These are phyloP conservation scores for Neurospora sp. DNA, from an alignment of 495 filamentous ascomycete genomes.

Conservation along the genomic window DNA sequence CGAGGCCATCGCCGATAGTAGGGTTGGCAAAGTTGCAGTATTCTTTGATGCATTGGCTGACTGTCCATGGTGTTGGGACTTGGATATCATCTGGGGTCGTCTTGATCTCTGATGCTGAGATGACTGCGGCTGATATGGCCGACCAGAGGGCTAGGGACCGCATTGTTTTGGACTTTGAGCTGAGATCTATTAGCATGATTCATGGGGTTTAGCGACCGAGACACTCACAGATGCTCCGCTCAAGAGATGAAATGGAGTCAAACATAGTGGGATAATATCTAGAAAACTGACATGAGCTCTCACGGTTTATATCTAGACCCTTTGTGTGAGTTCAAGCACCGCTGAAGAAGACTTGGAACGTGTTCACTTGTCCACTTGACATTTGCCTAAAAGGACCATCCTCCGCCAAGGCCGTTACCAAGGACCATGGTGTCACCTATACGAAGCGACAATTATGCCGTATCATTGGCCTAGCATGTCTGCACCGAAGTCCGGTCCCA, in stretches of 20 bases:
- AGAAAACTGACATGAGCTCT: not conserved
- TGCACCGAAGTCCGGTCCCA: not conserved
- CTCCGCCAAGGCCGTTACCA: not conserved
- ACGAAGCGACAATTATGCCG: not conserved
- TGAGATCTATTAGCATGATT: not conserved
- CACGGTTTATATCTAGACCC: no score
- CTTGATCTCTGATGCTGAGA: not conserved
- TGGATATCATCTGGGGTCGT: not conserved
- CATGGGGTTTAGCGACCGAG: not conserved
- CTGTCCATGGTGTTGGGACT: conserved; percentile 18
- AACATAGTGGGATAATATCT: not conserved
- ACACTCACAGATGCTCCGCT: not conserved
- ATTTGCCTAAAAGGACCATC: not conserved
- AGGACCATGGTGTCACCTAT: not conserved
- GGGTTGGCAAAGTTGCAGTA: conserved; percentile 28
- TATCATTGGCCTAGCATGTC: not conserved
- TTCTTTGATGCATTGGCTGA: conserved; percentile 25
- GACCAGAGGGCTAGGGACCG: not conserved
- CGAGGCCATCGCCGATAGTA: conserved; percentile 18
- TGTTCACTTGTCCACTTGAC: not conserved
- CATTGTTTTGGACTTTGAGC: not conserved
- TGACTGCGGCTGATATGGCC: not conserved
- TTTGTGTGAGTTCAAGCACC: no score
- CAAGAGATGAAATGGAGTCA: not conserved
- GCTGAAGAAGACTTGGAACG: no score